These are phyloP conservation scores for Trichoderma sp. DNA, from an alignment of 2,329 filamentous ascomycete genomes.

Conservation along the genomic window DNA sequence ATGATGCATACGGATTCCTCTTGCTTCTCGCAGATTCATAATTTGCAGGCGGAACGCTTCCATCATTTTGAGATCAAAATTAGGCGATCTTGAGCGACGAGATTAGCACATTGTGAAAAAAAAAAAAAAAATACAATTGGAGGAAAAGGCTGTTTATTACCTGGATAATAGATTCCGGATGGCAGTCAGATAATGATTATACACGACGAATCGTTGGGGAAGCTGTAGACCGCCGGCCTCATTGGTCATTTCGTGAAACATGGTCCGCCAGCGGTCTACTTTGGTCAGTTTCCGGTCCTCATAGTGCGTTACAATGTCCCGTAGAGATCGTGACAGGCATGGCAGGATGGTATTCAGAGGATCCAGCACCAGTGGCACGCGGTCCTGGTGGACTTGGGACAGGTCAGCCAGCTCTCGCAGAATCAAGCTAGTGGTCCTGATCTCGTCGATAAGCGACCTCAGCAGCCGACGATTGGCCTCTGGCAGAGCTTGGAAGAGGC, in stretches of 20 bases:
- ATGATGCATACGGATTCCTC: constrained; percentile 51
- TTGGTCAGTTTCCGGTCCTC: constrained; percentile 52
- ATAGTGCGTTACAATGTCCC: constrained; percentile 55
- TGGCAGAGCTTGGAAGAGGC: constrained; percentile 49
- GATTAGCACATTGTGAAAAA: constrained; percentile 26
- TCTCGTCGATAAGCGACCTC: constrained; percentile 49
- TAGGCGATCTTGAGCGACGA: constrained; percentile 40
- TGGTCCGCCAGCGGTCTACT: constrained; percentile 57
- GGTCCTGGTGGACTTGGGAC: constrained; percentile 52
- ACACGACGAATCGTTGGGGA: constrained; percentile 56
- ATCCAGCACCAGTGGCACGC: constrained; percentile 54
- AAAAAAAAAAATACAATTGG: neutral
- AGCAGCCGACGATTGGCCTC: constrained; percentile 51
- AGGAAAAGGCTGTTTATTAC: constrained; percentile 39
- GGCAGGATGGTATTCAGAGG: constrained; percentile 60
- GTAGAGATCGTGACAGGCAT: constrained; percentile 54
- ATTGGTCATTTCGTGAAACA: constrained; percentile 58
- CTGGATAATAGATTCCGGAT: constrained; percentile 54
- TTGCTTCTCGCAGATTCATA: constrained; percentile 54
- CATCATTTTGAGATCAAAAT: constrained; percentile 58
- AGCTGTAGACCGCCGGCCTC: constrained; percentile 55
- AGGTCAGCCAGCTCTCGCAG: constrained; percentile 59
- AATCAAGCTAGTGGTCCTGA: constrained; percentile 46
- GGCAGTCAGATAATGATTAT: constrained; percentile 55
- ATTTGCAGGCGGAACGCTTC: constrained; percentile 53